Conservation (phyloP, 192 early-diverging fungal genomes). For the Podila clonocystis region DNA sequence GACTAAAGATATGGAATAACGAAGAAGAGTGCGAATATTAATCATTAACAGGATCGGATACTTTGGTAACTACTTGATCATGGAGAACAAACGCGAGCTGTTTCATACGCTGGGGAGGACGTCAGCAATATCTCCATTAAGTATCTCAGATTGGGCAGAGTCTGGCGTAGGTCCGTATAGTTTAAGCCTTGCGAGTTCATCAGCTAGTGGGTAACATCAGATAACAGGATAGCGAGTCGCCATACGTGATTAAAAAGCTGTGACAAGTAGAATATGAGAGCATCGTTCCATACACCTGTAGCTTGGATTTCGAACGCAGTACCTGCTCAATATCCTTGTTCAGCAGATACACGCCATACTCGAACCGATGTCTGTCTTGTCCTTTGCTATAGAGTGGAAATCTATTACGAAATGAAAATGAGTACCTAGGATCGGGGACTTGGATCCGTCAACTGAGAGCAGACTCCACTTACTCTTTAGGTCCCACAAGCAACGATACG, state of each 20-base stretch:
- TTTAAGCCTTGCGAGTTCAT: conserved; percentile 73
- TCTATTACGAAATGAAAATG: conserved; percentile 47
- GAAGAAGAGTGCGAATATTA: background rate
- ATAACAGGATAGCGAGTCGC: background rate
- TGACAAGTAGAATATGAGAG: too few relatives aligned
- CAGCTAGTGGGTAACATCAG: conserved; percentile 53
- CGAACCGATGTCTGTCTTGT: conserved; percentile 74
- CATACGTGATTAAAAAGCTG: background rate
- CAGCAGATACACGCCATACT: conserved; percentile 85
- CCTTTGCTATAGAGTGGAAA: conserved; percentile 81
- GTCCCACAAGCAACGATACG: conserved; percentile 44
- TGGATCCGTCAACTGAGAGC: background rate
- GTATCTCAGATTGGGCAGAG: conserved; percentile 74
- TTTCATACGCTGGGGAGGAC: conserved; percentile 40
- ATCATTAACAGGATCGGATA: background rate
- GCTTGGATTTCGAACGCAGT: background rate
- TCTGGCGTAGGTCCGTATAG: conserved; percentile 75
- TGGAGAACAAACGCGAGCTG: background rate
- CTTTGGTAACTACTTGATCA: background rate
- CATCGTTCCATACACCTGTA: too few relatives aligned
- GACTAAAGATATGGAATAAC: conserved; percentile 4
- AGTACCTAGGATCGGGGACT: background rate
- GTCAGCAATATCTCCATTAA: conserved; percentile 65
- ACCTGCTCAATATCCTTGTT: conserved; percentile 92
- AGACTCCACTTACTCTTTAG: conserved; percentile 26